These are phyloP conservation scores for Pholiota microspora DNA, from an alignment of 768 basidiomycete genomes.

Conservation along the genomic window DNA sequence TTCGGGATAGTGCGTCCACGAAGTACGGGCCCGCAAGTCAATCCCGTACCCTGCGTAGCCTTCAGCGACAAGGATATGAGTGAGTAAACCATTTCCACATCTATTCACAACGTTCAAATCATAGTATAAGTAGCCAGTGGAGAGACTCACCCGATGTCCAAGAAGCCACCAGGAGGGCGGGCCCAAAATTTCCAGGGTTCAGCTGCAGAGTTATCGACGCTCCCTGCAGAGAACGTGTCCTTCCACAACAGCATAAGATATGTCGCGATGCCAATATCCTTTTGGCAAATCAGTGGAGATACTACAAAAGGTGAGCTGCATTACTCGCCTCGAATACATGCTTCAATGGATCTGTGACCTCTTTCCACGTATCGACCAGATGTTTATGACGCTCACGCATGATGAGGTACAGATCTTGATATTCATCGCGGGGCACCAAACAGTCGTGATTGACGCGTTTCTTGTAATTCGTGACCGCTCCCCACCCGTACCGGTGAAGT, in stretches of 20 bases:
- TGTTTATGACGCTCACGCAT: constrained; percentile 86
- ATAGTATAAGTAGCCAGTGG: background rate
- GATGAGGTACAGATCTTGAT: constrained; percentile 87
- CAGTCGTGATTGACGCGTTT: constrained; percentile 87
- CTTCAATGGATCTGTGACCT: constrained; percentile 83
- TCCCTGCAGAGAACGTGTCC: constrained; percentile 45
- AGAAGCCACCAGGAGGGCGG: constrained; percentile 79
- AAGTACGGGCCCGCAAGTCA: constrained; percentile 81
- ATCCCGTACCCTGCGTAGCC: constrained; percentile 85
- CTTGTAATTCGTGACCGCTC: constrained; percentile 74
- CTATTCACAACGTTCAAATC: constrained; percentile 32
- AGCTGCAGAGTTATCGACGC: constrained; percentile 15
- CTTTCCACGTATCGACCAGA: constrained; percentile 72
- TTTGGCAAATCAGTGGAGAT: background rate
- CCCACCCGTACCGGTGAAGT: constrained; percentile 87
- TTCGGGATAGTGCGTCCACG: constrained; percentile 78
- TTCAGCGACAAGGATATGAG: constrained; percentile 81
- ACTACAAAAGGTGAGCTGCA: background rate
- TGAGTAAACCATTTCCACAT: constrained; percentile 91
- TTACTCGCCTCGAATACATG: constrained; percentile 80
- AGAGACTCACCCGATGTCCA: constrained; percentile 76
- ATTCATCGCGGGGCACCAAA: constrained; percentile 69
- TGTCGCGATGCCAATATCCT: constrained; percentile 95
- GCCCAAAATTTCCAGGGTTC: constrained; percentile 73
- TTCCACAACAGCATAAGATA: constrained; percentile 94